Percentiles rank a stretch among this genome's conserved stretches.
Evolutionary conservation across 768 basidiomycete genomes (phyloP).

Genomic region (Hericium rajendrae): DNA sequence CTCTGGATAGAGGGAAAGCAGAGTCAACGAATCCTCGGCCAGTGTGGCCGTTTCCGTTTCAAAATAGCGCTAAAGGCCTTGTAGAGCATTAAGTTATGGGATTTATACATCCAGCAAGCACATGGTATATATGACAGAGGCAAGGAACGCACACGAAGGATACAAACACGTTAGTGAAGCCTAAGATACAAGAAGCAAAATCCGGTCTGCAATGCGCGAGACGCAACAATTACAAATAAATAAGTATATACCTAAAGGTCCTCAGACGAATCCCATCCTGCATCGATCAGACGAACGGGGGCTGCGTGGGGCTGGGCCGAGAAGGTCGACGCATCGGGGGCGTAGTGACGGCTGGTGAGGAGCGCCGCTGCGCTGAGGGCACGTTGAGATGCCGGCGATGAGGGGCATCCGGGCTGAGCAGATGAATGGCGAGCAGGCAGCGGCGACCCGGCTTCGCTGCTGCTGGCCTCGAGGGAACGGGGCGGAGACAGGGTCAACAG

Average conservation of each 20-base stretch:
- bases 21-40: too few relatives aligned
- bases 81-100: too few relatives aligned
- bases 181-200: slow-evolving; percentile 1
- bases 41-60: too few relatives aligned
- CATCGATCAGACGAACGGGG: slow-evolving; percentile 6
- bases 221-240: neutral
- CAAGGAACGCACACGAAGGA: neutral
- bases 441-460: too few relatives aligned
- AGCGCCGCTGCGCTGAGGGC: slow-evolving; percentile 4
- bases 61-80: too few relatives aligned
- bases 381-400: neutral
- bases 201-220: neutral
- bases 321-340: slow-evolving; percentile 5
- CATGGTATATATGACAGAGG: neutral
- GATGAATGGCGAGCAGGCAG: neutral
- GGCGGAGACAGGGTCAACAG: neutral
- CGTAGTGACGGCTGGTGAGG: slow-evolving; percentile 7
- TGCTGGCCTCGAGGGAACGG: neutral
- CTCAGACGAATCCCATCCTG: slow-evolving; percentile 9
- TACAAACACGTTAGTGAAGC: neutral
- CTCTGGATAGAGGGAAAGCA: too few relatives aligned
- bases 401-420: too few relatives aligned
- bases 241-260: slow-evolving; percentile 2
- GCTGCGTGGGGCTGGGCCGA: slow-evolving; percentile 2
- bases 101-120: neutral